Conservation (phyloP, 2,329 filamentous ascomycete genomes). For the Nemania sp. region DNA sequence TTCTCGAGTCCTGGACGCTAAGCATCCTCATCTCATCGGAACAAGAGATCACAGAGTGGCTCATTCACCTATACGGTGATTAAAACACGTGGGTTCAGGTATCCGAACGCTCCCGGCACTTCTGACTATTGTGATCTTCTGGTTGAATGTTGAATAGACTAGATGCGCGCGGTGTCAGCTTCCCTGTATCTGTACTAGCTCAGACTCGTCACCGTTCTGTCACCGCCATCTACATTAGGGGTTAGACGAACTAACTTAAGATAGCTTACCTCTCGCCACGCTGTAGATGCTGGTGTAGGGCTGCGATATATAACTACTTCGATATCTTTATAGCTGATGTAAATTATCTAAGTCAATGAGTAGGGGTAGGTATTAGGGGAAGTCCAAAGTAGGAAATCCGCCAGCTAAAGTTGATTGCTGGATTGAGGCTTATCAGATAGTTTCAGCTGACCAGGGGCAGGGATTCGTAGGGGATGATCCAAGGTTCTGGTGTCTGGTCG, state of each 20-base stretch:
- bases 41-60: not conserved
- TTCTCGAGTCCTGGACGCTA: not conserved
- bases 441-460: not conserved
- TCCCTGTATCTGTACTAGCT: not conserved
- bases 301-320: not conserved
- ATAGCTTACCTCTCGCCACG: not conserved
- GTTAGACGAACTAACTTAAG: not conserved
- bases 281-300: not conserved
- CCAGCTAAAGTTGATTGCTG: no score
- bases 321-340: no score
- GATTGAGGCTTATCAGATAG: constrained; percentile 2
- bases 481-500: not conserved
- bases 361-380: not conserved
- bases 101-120: not conserved
- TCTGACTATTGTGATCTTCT: not conserved
- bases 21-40: constrained; percentile 6
- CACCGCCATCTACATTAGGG: not conserved
- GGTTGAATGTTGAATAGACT: not conserved
- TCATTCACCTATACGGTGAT: not conserved
- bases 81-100: not conserved
- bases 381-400: not conserved
- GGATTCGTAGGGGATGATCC: not conserved
- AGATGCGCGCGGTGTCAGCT: not conserved
- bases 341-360: not conserved
- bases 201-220: not conserved